Evolutionary conservation across 2,329 filamentous ascomycete genomes (phyloP).

Genomic region (Phialophora expanda): DNA sequence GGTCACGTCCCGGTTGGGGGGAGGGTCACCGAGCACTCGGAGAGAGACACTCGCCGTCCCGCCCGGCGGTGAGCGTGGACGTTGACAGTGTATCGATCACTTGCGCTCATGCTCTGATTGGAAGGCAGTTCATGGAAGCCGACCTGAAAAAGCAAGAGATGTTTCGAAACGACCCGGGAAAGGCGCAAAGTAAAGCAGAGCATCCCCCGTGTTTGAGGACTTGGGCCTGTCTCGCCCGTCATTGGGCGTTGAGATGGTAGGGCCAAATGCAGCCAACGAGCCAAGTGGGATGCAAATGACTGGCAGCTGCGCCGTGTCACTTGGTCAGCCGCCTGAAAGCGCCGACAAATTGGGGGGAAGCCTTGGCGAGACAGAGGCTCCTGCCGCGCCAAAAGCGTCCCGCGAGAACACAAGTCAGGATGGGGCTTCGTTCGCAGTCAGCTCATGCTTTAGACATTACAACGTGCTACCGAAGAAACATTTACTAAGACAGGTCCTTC

Average conservation of each 20-base stretch:
- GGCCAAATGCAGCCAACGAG: constrained; percentile 1
- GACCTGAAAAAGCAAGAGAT: not conserved
- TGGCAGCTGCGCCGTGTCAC: constrained; percentile 17
- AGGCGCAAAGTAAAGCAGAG: not conserved
- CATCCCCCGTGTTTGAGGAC: not conserved
- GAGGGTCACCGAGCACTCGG: constrained; percentile 1
- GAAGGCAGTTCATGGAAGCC: not conserved
- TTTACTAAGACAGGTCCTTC: not conserved
- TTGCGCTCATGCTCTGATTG: constrained; percentile 2
- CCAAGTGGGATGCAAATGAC: constrained; percentile 17
- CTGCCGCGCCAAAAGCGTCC: not conserved
- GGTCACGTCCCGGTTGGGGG: not conserved
- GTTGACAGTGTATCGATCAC: not conserved
- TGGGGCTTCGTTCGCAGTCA: not conserved
- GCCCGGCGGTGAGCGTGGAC: not conserved
- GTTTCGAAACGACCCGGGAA: not conserved
- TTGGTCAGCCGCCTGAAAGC: not conserved
- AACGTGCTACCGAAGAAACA: not conserved
- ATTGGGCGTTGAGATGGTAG: constrained; percentile 13
- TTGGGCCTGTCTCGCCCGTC: constrained; percentile 5
- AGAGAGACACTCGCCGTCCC: not conserved
- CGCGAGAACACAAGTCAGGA: not conserved
- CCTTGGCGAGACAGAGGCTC: not conserved
- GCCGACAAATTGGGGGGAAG: constrained; percentile 2
- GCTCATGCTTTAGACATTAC: constrained; percentile 3